These are phyloP conservation scores for Hamamelis virginiana DNA, from an alignment of 164 flowering plant species.

Conservation along the genomic window DNA sequence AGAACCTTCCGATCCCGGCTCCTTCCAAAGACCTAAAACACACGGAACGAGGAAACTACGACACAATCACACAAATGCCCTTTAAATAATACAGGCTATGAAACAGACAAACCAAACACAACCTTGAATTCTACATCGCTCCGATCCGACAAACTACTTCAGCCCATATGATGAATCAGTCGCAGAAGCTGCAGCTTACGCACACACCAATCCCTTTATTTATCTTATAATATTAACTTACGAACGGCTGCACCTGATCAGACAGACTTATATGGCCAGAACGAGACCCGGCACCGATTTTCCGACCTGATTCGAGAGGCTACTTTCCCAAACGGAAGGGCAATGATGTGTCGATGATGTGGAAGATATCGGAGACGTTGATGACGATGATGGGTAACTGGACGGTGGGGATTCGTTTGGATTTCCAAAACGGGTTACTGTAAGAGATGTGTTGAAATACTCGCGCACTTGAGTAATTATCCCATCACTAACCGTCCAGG, in stretches of 20 bases:
- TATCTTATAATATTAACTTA: neutral
- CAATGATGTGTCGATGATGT: constrained; percentile 30
- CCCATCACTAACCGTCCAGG: constrained; percentile 77
- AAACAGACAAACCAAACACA: neutral
- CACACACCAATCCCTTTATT: constrained; percentile 4
- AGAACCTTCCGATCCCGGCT: too few relatives aligned
- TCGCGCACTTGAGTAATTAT: constrained; percentile 73
- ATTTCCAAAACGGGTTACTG: constrained; percentile 49
- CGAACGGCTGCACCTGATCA: constrained; percentile 16
- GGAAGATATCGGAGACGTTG: constrained; percentile 25
- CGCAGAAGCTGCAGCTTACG: neutral
- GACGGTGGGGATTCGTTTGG: constrained; percentile 9
- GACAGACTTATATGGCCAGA: constrained; percentile 45
- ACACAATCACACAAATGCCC: neutral
- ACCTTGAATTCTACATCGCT: neutral
- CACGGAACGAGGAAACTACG: neutral
- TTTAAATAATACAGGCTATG: neutral
- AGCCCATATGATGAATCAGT: neutral
- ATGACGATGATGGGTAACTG: constrained; percentile 7
- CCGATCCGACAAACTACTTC: neutral
- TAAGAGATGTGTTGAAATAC: constrained; percentile 80
- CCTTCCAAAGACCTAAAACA: neutral
- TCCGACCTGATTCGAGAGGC: constrained; percentile 50
- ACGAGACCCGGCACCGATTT: constrained; percentile 84
- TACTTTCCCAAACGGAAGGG: constrained; percentile 74